phyloP scores from a whole-genome alignment of 2,329 filamentous ascomycete species.

The Colletotrichum agaves region DNA sequence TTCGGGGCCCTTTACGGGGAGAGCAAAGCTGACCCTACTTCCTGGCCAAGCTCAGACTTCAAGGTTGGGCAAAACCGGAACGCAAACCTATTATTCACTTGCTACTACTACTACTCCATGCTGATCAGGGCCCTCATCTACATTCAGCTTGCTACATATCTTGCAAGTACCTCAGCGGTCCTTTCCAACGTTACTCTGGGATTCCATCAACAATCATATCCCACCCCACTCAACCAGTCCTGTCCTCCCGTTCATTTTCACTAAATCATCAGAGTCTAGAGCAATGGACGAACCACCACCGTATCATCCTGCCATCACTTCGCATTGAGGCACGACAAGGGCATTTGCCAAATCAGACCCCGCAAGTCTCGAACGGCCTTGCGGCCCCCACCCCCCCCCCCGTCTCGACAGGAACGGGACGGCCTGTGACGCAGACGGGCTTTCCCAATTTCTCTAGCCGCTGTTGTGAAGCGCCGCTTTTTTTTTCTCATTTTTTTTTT shows the following conservation, averaged over 20 bases:
- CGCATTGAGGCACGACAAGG: constrained; percentile 32
- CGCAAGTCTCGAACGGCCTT: not conserved
- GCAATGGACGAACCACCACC: constrained; percentile 14
- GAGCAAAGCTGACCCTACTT: constrained; percentile 5
- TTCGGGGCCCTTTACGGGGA: constrained; percentile 12
- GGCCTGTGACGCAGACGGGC: not conserved
- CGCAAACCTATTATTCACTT: not conserved
- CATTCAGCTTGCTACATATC: too few species aligned
- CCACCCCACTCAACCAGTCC: constrained; percentile 5
- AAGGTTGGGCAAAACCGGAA: constrained; percentile 12
- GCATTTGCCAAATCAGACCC: constrained; percentile 16
- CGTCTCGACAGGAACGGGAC: constrained; percentile 6
- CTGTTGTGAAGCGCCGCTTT: too few species aligned
- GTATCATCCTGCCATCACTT: constrained; percentile 31
- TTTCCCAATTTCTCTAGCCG: not conserved
- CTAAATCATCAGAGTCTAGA: constrained; percentile 10
- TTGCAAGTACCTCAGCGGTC: not conserved
- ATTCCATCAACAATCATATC: constrained; percentile 22
- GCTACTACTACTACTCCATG: too few species aligned
- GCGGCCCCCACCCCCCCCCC: not conserved
- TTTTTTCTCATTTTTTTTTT: too few species aligned
- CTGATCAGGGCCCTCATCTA: too few species aligned
- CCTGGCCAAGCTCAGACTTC: constrained; percentile 5
- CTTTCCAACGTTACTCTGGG: not conserved
- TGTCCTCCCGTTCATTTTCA: not conserved